Base-by-base conservation (phyloP, 495 filamentous ascomycete species). In the Hypoxylon perforatum region DNA sequence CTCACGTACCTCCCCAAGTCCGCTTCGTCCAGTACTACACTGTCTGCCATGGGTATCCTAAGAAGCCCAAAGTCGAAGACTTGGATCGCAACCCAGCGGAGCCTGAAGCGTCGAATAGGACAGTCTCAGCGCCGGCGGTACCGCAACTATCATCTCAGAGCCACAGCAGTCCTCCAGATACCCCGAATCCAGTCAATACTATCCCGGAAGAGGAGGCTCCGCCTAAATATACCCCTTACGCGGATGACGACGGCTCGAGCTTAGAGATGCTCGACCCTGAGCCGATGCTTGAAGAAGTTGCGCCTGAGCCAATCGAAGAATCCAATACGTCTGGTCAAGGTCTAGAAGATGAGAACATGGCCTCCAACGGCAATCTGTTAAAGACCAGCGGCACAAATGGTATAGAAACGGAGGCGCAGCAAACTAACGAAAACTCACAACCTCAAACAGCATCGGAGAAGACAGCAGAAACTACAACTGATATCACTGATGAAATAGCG, bases 21-120 rank as follows among this genome's bases (percentile, higher is more conserved):
- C 83, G 92, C 2, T 97, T 97, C 70, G 81, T 92, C 39, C 97
- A 97, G 70, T 97, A 96, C 74, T 97, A 95, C 70, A 97, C 94
- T 8, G 83, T 90, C 22, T 93, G 91, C 55, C 90, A 89, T 4
- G 93, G 92, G 1, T 78, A 57, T 81, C 81, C 25, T 86, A 90
- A 78, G 81, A 69, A 66, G 41, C 59, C 52, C 47, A 76, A 73
- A 75, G 61, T 45, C 62, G 51, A 21, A 39, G 38, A 14, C 14
- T 73, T 77, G 42, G 67, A 73, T 21, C 66, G 75, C 0, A 59
- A 59, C 28, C 59, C 71, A 15, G 22, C 61, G 46, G 42, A 17
- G 5, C 12, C 59, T 22, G 46, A 47, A 1, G 21, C 36, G 4
- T 11, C 21, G 39, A 48, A 14, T 38, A 18, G 33, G 17, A 22